Base-by-base conservation (phyloP, 2,329 filamentous ascomycete genomes). In the Clonostachys chloroleuca region DNA sequence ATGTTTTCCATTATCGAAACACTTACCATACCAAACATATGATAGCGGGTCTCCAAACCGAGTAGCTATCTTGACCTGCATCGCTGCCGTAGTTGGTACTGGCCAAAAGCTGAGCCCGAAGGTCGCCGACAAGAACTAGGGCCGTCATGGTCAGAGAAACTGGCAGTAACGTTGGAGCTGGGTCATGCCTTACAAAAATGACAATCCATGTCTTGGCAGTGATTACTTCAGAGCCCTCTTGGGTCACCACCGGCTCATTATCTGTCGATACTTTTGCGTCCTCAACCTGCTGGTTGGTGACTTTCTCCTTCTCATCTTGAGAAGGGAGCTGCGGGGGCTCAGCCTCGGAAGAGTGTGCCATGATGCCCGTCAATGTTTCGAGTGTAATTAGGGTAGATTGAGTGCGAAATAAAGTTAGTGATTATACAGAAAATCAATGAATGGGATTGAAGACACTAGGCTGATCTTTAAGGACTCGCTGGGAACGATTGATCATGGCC, bases 121-220 rank as follows among this genome's bases (percentile, higher is more conserved):
- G 5, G 59, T 60, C 34, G 62, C 45, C 1, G 64, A 55, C 10
- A 68, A 53, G 44, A 68, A 66, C 53, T 55, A 35, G 4, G 24
- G 24, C 9, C 9, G 8, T 30, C 3, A 6, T 13, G 20, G 33
- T 45, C 43, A 45, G 9, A 10, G 24, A 30, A 30, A 30, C 9
- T 10, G 9, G 33, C n/a, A 14, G 39, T 3, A 14, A 44, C 12
- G 3, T 9, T 20, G 17, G 20, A 4, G 16, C n/a, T 6, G 7
- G 12, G 14, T 5, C 5, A 7, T n/a, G 5, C 35, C 49, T 43
- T 44, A 54, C 53, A 47, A 57, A 50, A 16, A 67, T 63, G 10
- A 68, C 64, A 41, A 65, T 59, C 64, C 63, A 68, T 17, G 64
- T 66, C 56, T 67, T 68, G 51, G 66, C 55, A 4, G 66, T 69